A percentile compares a stretch with the other conserved stretches of the same genome.
Conservation (phyloP, 1,284 basidiomycete genomes). For the Trichosporon ovoides region DNA sequence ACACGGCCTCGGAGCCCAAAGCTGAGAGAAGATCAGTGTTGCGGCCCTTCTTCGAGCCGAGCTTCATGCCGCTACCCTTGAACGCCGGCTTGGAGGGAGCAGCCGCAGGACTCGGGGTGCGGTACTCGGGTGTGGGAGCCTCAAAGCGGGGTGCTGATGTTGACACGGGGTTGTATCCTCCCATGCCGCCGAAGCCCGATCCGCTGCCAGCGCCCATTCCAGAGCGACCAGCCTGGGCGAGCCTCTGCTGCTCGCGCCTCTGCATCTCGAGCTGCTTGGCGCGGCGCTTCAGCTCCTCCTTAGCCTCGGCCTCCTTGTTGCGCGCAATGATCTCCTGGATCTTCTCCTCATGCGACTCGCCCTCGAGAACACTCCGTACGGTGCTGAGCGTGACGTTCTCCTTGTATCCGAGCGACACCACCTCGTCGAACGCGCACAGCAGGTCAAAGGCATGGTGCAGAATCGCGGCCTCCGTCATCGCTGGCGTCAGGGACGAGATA, state of each 20-base stretch:
- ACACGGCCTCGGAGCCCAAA: conserved; percentile 69
- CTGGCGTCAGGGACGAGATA: conserved; percentile 83
- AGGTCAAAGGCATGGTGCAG: conserved; percentile 89
- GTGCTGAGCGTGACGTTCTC: conserved; percentile 90
- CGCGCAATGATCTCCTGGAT: conserved; percentile 98
- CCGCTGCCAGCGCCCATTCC: conserved; percentile 52
- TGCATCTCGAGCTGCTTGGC: conserved; percentile 99
- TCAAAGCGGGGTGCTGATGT: conserved; percentile 58
- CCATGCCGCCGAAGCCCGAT: conserved; percentile 47
- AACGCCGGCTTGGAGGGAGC: conserved; percentile 68
- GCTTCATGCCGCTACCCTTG: conserved; percentile 95
- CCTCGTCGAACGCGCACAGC: conserved; percentile 93
- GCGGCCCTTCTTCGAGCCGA: conserved; percentile 82
- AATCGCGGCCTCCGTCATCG: conserved; percentile 77
- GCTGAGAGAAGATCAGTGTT: conserved; percentile 80
- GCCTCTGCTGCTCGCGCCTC: conserved; percentile 81
- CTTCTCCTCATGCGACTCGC: conserved; percentile 99
- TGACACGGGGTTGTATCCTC: conserved; percentile 58
- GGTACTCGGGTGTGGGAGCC: conserved; percentile 44
- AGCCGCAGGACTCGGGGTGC: conserved; percentile 46
- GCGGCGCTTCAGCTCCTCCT: conserved; percentile 96
- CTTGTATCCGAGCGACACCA: conserved; percentile 87
- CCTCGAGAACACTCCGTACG: conserved; percentile 87
- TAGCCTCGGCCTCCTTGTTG: conserved; percentile 99
- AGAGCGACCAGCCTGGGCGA: conserved; percentile 52